Conservation (phyloP, 495 filamentous ascomycete genomes). For the Chaetomium tenue region DNA sequence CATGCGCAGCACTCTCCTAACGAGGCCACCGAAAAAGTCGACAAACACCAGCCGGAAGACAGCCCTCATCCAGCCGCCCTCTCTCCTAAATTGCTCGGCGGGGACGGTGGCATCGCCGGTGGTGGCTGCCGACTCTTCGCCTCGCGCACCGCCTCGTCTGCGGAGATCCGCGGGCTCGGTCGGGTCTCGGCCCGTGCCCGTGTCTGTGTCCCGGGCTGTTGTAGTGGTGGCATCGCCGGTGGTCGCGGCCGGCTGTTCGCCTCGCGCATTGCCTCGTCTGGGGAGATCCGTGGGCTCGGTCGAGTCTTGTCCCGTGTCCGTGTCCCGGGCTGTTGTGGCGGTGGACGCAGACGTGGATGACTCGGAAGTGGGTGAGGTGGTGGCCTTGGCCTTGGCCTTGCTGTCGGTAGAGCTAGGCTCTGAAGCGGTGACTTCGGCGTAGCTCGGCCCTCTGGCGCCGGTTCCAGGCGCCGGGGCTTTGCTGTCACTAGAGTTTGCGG, state of each 20-base stretch:
- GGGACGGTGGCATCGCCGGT: slow-evolving; percentile 1
- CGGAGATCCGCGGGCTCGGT: not conserved
- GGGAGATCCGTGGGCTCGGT: not conserved
- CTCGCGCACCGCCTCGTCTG: not conserved
- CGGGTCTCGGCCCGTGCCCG: not conserved
- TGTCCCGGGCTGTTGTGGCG: not conserved
- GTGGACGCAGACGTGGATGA: not conserved
- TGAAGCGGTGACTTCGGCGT: too few relatives aligned
- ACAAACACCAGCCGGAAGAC: slow-evolving; percentile 37
- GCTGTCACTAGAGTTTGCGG: too few relatives aligned
- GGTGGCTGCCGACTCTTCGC: not conserved
- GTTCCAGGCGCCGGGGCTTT: too few relatives aligned
- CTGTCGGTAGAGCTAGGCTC: too few relatives aligned
- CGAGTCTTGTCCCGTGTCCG: not conserved
- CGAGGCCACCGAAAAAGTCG: slow-evolving; percentile 33
- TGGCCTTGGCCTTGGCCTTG: not conserved
- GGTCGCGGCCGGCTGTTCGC: not conserved
- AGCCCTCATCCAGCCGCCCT: slow-evolving; percentile 31
- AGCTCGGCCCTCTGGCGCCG: too few relatives aligned
- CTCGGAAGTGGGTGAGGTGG: not conserved
- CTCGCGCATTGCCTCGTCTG: not conserved
- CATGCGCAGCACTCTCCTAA: slow-evolving; percentile 28
- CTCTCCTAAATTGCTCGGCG: slow-evolving; percentile 12
- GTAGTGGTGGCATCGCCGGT: not conserved
- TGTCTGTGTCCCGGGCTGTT: not conserved